A percentile compares a stretch with the other conserved stretches of the same genome.
Conservation (phyloP, 495 filamentous ascomycete genomes). For the Tuber aestivum region DNA sequence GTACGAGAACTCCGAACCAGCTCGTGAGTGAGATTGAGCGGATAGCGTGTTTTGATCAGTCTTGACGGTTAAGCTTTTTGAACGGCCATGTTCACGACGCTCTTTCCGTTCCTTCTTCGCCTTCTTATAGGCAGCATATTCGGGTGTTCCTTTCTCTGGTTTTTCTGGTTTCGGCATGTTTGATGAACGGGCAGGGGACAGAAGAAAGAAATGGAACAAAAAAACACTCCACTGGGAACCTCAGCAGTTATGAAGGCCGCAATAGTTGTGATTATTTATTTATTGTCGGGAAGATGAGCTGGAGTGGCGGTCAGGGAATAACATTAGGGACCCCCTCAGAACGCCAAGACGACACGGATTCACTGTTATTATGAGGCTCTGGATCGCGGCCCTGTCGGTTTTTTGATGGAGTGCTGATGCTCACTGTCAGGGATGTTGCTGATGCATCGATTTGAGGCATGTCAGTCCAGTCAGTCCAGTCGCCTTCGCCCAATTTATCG, state of each 20-base stretch:
- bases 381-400: neutral
- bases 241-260: neutral
- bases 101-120: constrained; percentile 37
- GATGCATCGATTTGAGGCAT: neutral
- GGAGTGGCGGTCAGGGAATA: neutral
- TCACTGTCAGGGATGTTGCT: neutral
- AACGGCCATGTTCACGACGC: constrained; percentile 13
- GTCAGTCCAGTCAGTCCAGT: neutral
- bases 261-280: neutral
- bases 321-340: neutral
- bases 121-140: constrained; percentile 37
- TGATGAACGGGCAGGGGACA: neutral
- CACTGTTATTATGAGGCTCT: neutral
- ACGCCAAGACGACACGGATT: neutral
- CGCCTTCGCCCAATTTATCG: neutral
- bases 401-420: neutral
- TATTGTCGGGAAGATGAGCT: neutral
- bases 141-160: constrained; percentile 35
- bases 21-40: constrained; percentile 18
- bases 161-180: constrained; percentile 36
- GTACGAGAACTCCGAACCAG: constrained; percentile 27
- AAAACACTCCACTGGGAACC: neutral
- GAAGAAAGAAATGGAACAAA: neutral
- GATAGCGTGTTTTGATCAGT: neutral
- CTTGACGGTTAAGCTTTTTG: constrained; percentile 21